Evolutionary conservation across 2,329 filamentous ascomycete genomes (phyloP).

Genomic region (Hypomyces rosellus): DNA sequence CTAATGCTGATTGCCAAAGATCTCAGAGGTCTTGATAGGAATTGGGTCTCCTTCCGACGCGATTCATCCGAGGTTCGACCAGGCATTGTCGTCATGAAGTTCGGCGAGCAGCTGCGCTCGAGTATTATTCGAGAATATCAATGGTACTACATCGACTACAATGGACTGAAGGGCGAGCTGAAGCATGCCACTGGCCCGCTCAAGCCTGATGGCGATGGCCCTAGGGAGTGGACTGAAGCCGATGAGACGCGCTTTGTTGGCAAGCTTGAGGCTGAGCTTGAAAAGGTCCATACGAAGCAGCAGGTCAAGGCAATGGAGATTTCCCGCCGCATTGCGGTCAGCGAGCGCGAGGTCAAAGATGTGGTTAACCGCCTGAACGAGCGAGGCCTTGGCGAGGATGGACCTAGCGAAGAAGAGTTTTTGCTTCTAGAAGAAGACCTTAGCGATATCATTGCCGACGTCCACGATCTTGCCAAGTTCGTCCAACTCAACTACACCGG

Average conservation of each 20-base stretch:
- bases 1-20: constrained; percentile 31
- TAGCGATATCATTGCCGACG: constrained; percentile 96
- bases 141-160: constrained; percentile 98
- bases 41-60: constrained; percentile 33
- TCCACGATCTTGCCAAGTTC: constrained; percentile 96
- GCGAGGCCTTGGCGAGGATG: constrained; percentile 49
- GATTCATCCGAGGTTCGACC: constrained; percentile 35
- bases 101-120: constrained; percentile 93
- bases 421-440: constrained; percentile 88
- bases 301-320: constrained; percentile 97
- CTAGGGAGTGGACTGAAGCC: constrained; percentile 76
- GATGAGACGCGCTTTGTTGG: constrained; percentile 85
- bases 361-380: constrained; percentile 71
- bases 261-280: constrained; percentile 82
- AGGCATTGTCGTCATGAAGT: constrained; percentile 63
- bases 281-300: constrained; percentile 97
- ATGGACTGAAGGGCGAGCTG: constrained; percentile 81
- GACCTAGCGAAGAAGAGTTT: constrained; percentile 84
- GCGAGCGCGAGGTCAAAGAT: constrained; percentile 83
- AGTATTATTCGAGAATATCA: constrained; percentile 96
- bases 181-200: constrained; percentile 60
- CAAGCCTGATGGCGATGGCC: constrained; percentile 37
- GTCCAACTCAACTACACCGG: constrained; percentile 98
- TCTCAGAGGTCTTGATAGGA: constrained; percentile 36
- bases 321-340: constrained; percentile 77